Evolutionary conservation across 192 early-diverging fungal genomes (phyloP), one percentile per base, ranked within the genome.

Genomic region (Radiomyces spectabilis): DNA sequence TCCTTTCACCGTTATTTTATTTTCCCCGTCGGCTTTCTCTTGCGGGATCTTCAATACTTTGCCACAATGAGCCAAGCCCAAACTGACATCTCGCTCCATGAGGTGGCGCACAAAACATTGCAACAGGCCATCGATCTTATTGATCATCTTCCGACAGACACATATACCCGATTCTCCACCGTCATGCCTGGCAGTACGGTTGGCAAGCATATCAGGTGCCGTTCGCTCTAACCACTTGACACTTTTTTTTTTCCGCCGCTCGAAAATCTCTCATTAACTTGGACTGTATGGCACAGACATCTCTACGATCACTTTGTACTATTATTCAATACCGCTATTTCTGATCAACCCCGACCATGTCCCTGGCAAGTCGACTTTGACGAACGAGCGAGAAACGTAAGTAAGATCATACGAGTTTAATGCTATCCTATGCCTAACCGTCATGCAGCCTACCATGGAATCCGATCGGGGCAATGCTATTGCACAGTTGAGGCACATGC

Each of bases 181-280:
- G 31, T 74, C 30, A 71, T 74, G 27, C 71, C 72, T 27, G 50
- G 60, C 18, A 61, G 72, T 15, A 74, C 76, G 4, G 63, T 78
- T 10, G 76, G 76, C 1, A 78, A 78, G 27, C 76, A 78, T 59
- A 59, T 78, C 26, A 63, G 76, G 66, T 69, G 46, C 12, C 19
- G 30, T 4, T 4, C 32, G 29, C 18, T 4, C 15, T 37, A n/a
- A 2, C 4, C 3, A 22, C 5, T 44, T 55, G 13, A 21, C 0
- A 35, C 15, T 41, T 37, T 32, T 2, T 22, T 8, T 42, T 42
- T 25, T 10, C 41, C 1, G 35, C 26, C 13, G 39, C 13, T 24
- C 10, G 4, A 49, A n/a, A n/a, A n/a, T n/a, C n/a, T 51, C 33
- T 33, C 5, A 12, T 6, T 53, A 24, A 45, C 4, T 26, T 4